Conservation (phyloP, 768 basidiomycete genomes). For the Mycena sanguinolenta region DNA sequence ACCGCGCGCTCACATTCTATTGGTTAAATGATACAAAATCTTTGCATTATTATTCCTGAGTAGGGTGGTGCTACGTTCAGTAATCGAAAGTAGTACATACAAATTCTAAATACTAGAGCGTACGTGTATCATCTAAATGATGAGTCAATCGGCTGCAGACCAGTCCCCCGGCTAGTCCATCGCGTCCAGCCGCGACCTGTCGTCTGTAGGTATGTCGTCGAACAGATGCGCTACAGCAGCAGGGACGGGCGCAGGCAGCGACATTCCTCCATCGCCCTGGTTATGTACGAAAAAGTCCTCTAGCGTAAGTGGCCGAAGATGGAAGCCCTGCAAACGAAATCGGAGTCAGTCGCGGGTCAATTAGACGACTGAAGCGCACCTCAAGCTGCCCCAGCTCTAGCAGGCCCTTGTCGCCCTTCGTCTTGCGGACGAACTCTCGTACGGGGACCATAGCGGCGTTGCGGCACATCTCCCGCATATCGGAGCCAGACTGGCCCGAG, state of each 20-base stretch:
- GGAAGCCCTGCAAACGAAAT: constrained; percentile 75
- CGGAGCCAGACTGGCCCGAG: constrained; percentile 88
- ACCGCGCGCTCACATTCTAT: background rate
- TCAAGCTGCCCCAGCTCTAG: constrained; percentile 65
- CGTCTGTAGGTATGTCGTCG: background rate
- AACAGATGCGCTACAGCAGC: background rate
- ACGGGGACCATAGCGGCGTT: constrained; percentile 95
- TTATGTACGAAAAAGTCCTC: constrained; percentile 69
- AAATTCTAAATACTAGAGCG: constrained; percentile 16
- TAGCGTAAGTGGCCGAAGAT: constrained; percentile 78
- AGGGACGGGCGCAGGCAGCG: constrained; percentile 13
- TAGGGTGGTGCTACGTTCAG: constrained; percentile 11
- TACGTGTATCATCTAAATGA: background rate
- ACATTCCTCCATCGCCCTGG: constrained; percentile 12
- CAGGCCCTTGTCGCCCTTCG: constrained; percentile 56
- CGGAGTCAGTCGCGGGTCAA: too few relatives aligned
- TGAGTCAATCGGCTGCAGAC: background rate
- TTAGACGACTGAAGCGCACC: constrained; percentile 42
- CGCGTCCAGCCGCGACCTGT: constrained; percentile 27
- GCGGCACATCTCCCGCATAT: constrained; percentile 91
- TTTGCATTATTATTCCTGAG: constrained; percentile 29
- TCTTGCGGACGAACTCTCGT: constrained; percentile 80
- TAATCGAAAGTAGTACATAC: constrained; percentile 27
- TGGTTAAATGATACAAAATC: background rate
- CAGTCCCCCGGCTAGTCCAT: background rate